phyloP scores from a whole-genome alignment of 345 rosid genomes.

The Crucihimalaya himalaica region DNA sequence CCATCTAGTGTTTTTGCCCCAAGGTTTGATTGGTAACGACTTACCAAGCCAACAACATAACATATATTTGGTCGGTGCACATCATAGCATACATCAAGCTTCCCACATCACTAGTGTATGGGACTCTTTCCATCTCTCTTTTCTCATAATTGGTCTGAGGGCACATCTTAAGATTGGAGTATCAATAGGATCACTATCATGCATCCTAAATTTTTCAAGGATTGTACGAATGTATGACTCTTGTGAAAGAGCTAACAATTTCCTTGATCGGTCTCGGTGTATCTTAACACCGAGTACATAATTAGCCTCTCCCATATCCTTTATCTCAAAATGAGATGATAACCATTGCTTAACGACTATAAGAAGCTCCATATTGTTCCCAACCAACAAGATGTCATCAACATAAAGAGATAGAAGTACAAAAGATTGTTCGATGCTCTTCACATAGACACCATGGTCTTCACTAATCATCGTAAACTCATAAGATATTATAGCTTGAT shows the following conservation, averaged over 20 bases:
- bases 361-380: too few relatives aligned
- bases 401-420: too few relatives aligned
- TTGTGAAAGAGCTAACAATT: neutral
- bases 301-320: too few relatives aligned
- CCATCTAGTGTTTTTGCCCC: neutral
- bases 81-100: constrained; percentile 2
- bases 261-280: neutral
- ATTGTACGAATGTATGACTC: neutral
- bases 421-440: neutral
- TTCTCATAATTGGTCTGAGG: neutral
- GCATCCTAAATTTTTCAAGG: neutral
- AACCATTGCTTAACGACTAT: too few relatives aligned
- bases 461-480: neutral
- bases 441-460: constrained; percentile 10
- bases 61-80: neutral
- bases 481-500: neutral
- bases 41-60: neutral
- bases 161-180: neutral
- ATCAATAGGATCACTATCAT: neutral
- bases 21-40: neutral
- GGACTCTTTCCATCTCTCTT: neutral
- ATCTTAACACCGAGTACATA: neutral
- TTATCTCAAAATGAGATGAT: too few relatives aligned
- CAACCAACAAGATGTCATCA: too few relatives aligned
- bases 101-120: neutral